phyloP scores from a whole-genome alignment of 345 rosid genomes.

The Hibiscus tridactylites region DNA sequence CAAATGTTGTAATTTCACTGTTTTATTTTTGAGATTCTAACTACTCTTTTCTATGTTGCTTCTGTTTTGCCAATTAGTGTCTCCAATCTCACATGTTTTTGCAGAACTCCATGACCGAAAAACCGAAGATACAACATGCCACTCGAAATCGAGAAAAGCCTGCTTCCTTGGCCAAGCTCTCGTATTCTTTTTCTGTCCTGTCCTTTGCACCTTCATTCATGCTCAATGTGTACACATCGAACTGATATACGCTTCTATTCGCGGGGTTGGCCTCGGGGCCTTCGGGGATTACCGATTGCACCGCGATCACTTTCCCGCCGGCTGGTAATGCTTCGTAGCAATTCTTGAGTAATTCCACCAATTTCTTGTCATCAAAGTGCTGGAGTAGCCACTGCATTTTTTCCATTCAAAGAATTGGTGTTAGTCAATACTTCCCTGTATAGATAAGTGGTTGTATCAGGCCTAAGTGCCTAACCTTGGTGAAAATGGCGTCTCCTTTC shows the following conservation, averaged over 20 bases:
- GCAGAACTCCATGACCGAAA: slow-evolving; percentile 34
- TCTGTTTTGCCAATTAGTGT: too few relatives aligned
- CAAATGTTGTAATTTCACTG: too few relatives aligned
- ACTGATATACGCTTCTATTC: slow-evolving; percentile 28
- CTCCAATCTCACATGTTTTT: slow-evolving; percentile 13
- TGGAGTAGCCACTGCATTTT: slow-evolving; percentile 42
- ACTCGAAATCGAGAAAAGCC: slow-evolving; percentile 44
- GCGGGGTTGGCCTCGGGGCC: slow-evolving; percentile 18
- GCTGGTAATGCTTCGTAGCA: slow-evolving; percentile 31
- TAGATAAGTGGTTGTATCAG: not conserved
- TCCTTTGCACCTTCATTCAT: slow-evolving; percentile 32
- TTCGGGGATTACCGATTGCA: slow-evolving; percentile 40
- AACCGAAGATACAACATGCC: slow-evolving; percentile 23
- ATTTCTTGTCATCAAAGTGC: slow-evolving; percentile 27
- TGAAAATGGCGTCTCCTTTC: slow-evolving; percentile 64
- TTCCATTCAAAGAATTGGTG: not conserved
- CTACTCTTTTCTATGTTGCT: too few relatives aligned
- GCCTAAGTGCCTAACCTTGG: slow-evolving; percentile 38
- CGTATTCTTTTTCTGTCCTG: slow-evolving; percentile 32
- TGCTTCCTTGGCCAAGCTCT: slow-evolving; percentile 31
- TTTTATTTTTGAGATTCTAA: too few relatives aligned
- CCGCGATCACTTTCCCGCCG: slow-evolving; percentile 34
- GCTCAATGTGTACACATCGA: slow-evolving; percentile 29
- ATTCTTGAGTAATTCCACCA: slow-evolving; percentile 37
- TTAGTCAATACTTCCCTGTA: not conserved